Conservation (phyloP, 805 yeast genomes). For the Saccharomyces paradoxus region DNA sequence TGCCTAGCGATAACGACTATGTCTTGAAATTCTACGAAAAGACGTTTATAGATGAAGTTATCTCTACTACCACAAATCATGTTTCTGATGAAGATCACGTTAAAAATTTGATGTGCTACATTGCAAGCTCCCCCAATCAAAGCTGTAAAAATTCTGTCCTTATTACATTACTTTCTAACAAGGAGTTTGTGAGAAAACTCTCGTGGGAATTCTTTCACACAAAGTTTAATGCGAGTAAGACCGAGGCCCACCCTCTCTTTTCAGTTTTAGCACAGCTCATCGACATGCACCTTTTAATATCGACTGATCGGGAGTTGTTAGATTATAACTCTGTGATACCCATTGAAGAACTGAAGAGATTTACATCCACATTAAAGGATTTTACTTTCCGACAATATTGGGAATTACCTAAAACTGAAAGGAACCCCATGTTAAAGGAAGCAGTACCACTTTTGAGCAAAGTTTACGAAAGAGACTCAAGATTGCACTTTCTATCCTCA, state of each 20-base stretch:
- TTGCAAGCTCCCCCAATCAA: background rate
- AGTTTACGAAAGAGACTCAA: conserved; percentile 26
- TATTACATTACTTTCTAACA: background rate
- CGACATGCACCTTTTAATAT: conserved; percentile 18
- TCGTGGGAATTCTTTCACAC: background rate
- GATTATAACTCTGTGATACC: conserved; percentile 11
- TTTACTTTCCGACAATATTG: conserved; percentile 19
- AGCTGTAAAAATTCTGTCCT: background rate
- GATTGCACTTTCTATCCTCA: conserved; percentile 18
- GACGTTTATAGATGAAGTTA: conserved; percentile 3
- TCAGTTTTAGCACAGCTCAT: conserved; percentile 15
- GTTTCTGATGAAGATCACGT: background rate
- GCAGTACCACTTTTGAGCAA: conserved; percentile 17
- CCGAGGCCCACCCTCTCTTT: conserved; percentile 2
- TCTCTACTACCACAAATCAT: background rate
- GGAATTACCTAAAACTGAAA: conserved; percentile 5
- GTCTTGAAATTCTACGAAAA: background rate
- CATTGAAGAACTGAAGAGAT: conserved; percentile 8
- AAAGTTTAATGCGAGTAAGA: background rate
- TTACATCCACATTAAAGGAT: conserved; percentile 15
- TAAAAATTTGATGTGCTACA: background rate
- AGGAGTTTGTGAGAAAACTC: background rate
- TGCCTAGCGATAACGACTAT: background rate
- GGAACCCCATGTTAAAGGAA: conserved; percentile 5
- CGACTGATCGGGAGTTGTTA: conserved; percentile 26